Evolutionary conservation across 176 grass and related monocot genomes (phyloP), one percentile per base, ranked within the genome.

Genomic region (Hordeum marinum): DNA sequence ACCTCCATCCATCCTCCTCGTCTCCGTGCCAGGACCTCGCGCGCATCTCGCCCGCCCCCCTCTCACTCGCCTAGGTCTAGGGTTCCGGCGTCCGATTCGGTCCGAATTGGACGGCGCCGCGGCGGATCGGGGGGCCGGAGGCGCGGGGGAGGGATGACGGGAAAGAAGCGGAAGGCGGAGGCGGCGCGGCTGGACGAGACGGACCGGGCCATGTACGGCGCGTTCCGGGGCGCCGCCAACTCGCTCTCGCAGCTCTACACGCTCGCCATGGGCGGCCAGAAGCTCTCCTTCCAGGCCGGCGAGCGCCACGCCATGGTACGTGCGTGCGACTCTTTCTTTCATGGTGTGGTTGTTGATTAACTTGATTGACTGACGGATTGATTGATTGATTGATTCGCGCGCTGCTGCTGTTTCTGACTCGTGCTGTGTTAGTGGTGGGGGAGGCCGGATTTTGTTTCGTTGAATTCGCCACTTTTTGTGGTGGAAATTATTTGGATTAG

Each of bases 241-340:
- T 95, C 88, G 27, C 87, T 95, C 21, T 95, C 90, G 46, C 90
- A 95, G 83, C 80, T 92, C 52, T 90, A 95, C 85, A 92, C 90
- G 35, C 88, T 87, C 72, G 59, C 76, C 90, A 95, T 90, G 90
- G 89, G 89, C 66, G 85, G 87, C 7, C 90, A 95, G 86, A 95
- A 82, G 90, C 54, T 69, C 26, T 92, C 90, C 76, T 90, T 92
- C 86, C 80, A 90, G 71, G 93, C 90, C 42, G 88, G 90, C 36
- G 93, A 95, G 67, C 93, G 86, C 0, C 93, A 95, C 84, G 85
- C 88, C n/a, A 88, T 92, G 86, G 93, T 95, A 87, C 81, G 81
- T 83, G 0, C 29, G 17, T 2, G 20, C 11, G 4, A 4, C 20
- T 52, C 15, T 18, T 50, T 50, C 46, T 17, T 18, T 52, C 48